Percentiles rank a stretch among this genome's conserved stretches.
Evolutionary conservation across 768 basidiomycete species (phyloP).

Genomic region (Mycena indigotica): DNA sequence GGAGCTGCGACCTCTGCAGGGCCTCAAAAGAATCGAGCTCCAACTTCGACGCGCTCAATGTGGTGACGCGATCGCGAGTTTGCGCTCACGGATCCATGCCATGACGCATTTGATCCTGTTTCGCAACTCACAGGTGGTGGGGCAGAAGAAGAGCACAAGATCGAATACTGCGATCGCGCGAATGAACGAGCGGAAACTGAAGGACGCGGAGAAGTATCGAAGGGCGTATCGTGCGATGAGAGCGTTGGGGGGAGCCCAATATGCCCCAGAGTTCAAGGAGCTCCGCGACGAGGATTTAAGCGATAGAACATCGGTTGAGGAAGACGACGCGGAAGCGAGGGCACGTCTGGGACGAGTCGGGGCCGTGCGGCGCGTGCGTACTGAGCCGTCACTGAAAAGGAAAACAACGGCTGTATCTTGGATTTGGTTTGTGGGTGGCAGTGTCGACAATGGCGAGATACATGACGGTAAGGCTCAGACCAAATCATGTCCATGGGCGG

Average conservation of each 20-base stretch:
- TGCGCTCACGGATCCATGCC: constrained; percentile 2
- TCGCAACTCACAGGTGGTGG: background rate
- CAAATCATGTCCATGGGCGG: background rate
- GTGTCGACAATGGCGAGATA: constrained; percentile 1
- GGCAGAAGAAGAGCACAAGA: constrained; percentile 3
- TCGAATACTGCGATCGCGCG: background rate
- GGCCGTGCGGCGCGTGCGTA: background rate
- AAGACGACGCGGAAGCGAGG: constrained; percentile 3
- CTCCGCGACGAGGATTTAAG: constrained; percentile 2
- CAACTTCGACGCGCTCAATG: constrained; percentile 3
- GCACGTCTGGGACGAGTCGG: constrained; percentile 4
- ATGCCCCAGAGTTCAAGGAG: background rate
- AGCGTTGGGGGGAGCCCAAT: background rate
- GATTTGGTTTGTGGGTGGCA: constrained; percentile 12
- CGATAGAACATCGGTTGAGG: background rate
- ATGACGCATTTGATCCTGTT: constrained; percentile 6
- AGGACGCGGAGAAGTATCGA: constrained; percentile 1
- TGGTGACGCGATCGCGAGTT: background rate
- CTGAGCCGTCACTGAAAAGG: background rate
- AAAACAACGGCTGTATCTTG: background rate
- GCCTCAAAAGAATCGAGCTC: background rate
- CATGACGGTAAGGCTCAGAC: constrained; percentile 15
- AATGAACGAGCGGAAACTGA: background rate
- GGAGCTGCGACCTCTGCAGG: background rate
- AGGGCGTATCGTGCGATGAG: background rate